Evolutionary conservation across 2,329 filamentous ascomycete species (phyloP).

Genomic region (Atkinsonella hypoxylon): DNA sequence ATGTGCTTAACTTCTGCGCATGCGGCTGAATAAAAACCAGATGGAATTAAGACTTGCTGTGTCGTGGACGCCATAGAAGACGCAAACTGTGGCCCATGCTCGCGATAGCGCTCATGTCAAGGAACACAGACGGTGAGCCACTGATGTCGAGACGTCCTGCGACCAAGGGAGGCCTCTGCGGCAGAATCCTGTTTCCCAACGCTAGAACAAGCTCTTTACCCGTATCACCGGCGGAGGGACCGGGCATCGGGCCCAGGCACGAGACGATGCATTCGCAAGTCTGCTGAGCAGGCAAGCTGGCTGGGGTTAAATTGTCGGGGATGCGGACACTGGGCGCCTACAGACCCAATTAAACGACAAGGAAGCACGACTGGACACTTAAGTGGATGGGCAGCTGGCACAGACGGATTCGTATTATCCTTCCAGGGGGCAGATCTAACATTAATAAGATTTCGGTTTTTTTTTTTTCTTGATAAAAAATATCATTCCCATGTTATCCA

Average conservation of each 20-base stretch:
- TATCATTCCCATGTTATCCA: no score
- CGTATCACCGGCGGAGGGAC: neutral
- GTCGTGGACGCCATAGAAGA: no score
- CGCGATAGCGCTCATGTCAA: no score
- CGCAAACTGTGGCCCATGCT: no score
- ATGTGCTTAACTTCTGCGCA: no score
- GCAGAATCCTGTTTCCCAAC: neutral
- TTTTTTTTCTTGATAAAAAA: no score
- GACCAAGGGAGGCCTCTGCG: no score
- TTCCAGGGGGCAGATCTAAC: neutral
- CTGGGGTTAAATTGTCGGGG: constrained; percentile 5
- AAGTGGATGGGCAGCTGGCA: neutral
- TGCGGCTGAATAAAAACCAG: no score
- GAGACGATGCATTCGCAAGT: neutral
- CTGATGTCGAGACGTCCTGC: neutral
- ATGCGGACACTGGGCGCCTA: constrained; percentile 21
- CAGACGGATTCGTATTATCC: neutral
- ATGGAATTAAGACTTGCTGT: no score
- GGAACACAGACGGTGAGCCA: neutral
- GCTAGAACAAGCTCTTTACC: neutral
- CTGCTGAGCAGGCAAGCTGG: constrained; percentile 1
- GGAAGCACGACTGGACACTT: neutral
- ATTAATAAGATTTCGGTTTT: neutral
- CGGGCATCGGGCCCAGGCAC: neutral
- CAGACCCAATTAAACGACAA: constrained; percentile 19